Evolutionary conservation across 225 moss, liverwort and hornwort species (phyloP).

Genomic region (Sphagnum contortum): DNA sequence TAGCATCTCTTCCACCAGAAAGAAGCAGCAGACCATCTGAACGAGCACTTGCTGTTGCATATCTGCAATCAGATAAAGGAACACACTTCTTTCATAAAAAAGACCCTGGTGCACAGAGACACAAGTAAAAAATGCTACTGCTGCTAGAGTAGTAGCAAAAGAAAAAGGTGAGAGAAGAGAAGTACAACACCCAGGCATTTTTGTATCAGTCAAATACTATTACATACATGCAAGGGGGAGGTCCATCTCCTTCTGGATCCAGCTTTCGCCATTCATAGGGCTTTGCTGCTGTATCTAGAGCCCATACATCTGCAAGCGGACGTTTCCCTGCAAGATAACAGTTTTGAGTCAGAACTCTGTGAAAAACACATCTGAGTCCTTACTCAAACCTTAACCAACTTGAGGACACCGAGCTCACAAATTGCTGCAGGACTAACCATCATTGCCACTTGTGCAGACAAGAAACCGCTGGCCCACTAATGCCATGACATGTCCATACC

Average conservation of each 20-base stretch:
- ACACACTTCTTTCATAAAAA: background rate
- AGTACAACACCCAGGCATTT: no score
- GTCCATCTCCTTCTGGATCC: constrained; percentile 73
- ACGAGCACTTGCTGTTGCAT: constrained; percentile 65
- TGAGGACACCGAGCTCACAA: no score
- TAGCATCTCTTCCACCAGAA: constrained; percentile 59
- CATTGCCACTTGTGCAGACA: constrained; percentile 61
- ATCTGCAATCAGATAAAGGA: constrained; percentile 20
- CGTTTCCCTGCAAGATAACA: constrained; percentile 32
- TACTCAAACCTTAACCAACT: no score
- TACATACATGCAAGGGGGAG: constrained; percentile 66
- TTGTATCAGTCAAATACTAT: no score
- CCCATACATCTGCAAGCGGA: constrained; percentile 68
- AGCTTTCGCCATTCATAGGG: constrained; percentile 68
- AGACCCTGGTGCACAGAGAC: background rate
- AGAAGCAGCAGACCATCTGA: constrained; percentile 56
- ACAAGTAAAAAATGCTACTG: background rate
- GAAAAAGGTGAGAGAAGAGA: background rate
- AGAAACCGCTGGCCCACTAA: constrained; percentile 60
- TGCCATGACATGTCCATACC: constrained; percentile 71
- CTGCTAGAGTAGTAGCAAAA: background rate
- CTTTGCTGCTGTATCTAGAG: constrained; percentile 61
- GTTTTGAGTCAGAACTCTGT: no score
- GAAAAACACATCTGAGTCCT: no score
- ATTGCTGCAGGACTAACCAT: constrained; percentile 21